These are phyloP conservation scores for Penicillium digitatum DNA, from an alignment of 2,329 filamentous ascomycete genomes.

Conservation along the genomic window DNA sequence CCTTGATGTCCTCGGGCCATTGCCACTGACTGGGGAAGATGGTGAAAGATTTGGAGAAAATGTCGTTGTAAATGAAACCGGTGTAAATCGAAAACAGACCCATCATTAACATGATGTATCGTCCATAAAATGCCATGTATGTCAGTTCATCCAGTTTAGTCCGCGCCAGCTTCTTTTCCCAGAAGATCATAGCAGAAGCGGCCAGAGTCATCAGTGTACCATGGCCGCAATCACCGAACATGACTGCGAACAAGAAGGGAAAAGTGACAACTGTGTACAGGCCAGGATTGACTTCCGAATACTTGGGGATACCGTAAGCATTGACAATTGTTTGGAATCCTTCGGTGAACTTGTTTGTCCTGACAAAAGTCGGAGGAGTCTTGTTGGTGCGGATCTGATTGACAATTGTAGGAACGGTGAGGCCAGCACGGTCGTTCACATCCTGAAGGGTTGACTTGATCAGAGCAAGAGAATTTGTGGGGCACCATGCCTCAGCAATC, in stretches of 20 bases:
- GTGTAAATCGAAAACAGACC: conserved; percentile 95
- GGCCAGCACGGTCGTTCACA: conserved; percentile 89
- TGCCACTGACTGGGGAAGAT: conserved; percentile 88
- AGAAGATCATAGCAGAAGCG: conserved; percentile 91
- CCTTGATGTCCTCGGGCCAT: conserved; percentile 67
- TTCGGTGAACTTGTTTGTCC: conserved; percentile 97
- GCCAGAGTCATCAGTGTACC: conserved; percentile 82
- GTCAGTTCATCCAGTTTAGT: conserved; percentile 97
- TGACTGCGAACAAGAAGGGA: conserved; percentile 99
- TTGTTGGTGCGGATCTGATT: conserved; percentile 97
- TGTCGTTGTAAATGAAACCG: conserved; percentile 94
- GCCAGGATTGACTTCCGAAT: conserved; percentile 94
- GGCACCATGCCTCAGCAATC: conserved; percentile 96
- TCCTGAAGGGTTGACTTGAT: conserved; percentile 94
- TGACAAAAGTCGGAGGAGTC: conserved; percentile 93
- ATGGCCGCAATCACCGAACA: conserved; percentile 98
- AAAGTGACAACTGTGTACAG: conserved; percentile 95
- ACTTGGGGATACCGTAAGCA: conserved; percentile 95
- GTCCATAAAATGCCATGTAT: conserved; percentile 97
- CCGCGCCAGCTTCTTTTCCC: conserved; percentile 73
- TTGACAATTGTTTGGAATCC: conserved; percentile 99
- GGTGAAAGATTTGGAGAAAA: conserved; percentile 89
- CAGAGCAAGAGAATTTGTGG: conserved; percentile 79
- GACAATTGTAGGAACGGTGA: conserved; percentile 97
- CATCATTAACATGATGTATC: conserved; percentile 99